Percentiles rank a stretch among this genome's conserved stretches.
Conservation (phyloP, 1,284 basidiomycete genomes). For the Trametes sp. region DNA sequence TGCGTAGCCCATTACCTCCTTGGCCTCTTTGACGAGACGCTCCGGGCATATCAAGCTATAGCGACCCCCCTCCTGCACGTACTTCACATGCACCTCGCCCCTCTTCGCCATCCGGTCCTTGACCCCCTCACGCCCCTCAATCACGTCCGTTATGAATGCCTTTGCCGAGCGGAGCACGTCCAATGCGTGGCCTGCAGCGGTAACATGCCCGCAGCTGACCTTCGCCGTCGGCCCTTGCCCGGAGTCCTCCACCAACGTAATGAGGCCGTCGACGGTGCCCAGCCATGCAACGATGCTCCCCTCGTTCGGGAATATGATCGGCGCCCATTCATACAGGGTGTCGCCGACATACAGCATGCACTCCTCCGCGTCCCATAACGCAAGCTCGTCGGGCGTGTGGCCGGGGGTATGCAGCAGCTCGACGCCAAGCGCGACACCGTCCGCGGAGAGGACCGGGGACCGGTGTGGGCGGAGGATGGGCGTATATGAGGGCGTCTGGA, state of each 20-base stretch:
- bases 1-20: conserved; percentile 9
- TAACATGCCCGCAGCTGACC: conserved; percentile 59
- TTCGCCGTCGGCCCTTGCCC: conserved; percentile 40
- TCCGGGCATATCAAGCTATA: conserved; percentile 60
- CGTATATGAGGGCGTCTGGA: conserved; percentile 52
- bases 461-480: conserved; percentile 52
- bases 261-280: conserved; percentile 49
- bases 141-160: conserved; percentile 55
- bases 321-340: conserved; percentile 59
- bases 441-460: conserved; percentile 21
- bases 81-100: conserved; percentile 52
- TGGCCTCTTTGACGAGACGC: conserved; percentile 52
- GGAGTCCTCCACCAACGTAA: conserved; percentile 47
- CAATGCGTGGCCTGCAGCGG: conserved; percentile 50
- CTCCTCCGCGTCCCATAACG: conserved; percentile 56
- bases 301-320: conserved; percentile 60
- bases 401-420: conserved; percentile 60
- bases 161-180: conserved; percentile 51
- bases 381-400: conserved; percentile 64
- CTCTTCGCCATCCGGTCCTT: conserved; percentile 43
- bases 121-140: conserved; percentile 50
- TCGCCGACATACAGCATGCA: conserved; percentile 63
- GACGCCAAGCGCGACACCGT: conserved; percentile 39
- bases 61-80: conserved; percentile 49
- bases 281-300: conserved; percentile 60